Evolutionary conservation across 495 filamentous ascomycete species (phyloP).

Genomic region (Hypoxylon rickii): DNA sequence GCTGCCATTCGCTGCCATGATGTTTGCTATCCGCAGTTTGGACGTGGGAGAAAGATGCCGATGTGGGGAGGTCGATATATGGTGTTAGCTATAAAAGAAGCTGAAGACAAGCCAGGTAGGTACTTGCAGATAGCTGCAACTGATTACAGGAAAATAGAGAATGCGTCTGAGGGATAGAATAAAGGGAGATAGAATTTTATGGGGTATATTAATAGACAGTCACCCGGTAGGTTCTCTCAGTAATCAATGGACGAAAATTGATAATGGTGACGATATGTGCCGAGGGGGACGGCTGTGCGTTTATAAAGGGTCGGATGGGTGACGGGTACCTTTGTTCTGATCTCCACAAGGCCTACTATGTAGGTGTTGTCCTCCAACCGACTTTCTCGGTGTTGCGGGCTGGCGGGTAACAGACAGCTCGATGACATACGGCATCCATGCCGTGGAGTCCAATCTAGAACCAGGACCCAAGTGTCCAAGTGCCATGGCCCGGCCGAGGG

Average conservation of each 20-base stretch:
- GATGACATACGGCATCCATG: constrained; percentile 34
- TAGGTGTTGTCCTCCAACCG: constrained; percentile 8
- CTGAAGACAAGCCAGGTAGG: neutral
- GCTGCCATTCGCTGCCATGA: constrained; percentile 44
- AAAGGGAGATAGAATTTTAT: too few relatives aligned
- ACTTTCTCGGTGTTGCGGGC: constrained; percentile 33
- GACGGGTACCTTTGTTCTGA: constrained; percentile 8
- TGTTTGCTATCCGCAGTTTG: too few relatives aligned
- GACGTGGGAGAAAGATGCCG: too few relatives aligned
- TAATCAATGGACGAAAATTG: constrained; percentile 10
- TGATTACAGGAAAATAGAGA: too few relatives aligned
- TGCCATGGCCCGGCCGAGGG: constrained; percentile 30
- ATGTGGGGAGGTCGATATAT: too few relatives aligned
- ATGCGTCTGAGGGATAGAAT: too few relatives aligned
- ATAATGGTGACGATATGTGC: constrained; percentile 23
- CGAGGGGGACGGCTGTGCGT: constrained; percentile 23
- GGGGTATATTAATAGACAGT: constrained; percentile 10
- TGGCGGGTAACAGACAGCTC: constrained; percentile 28
- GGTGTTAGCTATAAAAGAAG: neutral
- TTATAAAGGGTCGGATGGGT: constrained; percentile 16
- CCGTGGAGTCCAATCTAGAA: constrained; percentile 23
- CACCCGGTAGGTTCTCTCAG: constrained; percentile 30
- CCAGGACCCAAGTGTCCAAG: constrained; percentile 7
- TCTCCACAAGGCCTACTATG: constrained; percentile 12
- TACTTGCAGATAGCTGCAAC: constrained; percentile 6